Evolutionary conservation across 768 basidiomycete species (phyloP).

Genomic region (Russula sp.): DNA sequence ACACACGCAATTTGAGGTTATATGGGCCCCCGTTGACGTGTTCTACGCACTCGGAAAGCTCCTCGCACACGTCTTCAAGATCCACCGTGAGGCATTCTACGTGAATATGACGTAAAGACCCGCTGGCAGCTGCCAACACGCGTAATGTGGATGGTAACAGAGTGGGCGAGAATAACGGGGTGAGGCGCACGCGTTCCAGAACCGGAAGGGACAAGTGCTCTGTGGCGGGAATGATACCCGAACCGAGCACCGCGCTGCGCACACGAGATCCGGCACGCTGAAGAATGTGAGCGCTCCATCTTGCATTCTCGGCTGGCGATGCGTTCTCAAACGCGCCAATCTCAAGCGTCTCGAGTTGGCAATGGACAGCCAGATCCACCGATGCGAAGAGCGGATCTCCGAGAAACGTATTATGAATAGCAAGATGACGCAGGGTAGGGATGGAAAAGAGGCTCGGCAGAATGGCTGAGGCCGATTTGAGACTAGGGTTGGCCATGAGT

Average conservation of each 20-base stretch:
- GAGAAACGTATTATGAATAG: conserved; percentile 19
- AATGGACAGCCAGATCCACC: neutral
- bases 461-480: neutral
- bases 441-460: conserved; percentile 18
- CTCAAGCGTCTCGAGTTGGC: conserved; percentile 18
- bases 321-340: conserved; percentile 20
- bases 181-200: conserved; percentile 18
- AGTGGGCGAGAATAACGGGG: conserved; percentile 21
- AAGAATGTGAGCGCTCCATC: conserved; percentile 17
- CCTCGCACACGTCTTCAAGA: conserved; percentile 23
- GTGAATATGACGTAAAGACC: conserved; percentile 14
- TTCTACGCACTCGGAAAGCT: conserved; percentile 20
- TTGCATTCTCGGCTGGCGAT: conserved; percentile 17
- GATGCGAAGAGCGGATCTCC: conserved; percentile 21
- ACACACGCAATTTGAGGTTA: conserved; percentile 19
- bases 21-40: conserved; percentile 21
- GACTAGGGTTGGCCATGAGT: neutral
- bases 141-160: conserved; percentile 16
- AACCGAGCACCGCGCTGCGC: conserved; percentile 4
- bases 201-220: conserved; percentile 10
- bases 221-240: conserved; percentile 2
- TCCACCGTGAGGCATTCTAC: conserved; percentile 22
- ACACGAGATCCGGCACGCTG: conserved; percentile 10
- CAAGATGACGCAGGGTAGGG: conserved; percentile 18
- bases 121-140: conserved; percentile 9